Base-by-base conservation (phyloP, 2,329 filamentous ascomycete genomes). In the Ophiocordyceps camponoti-leonardi region DNA sequence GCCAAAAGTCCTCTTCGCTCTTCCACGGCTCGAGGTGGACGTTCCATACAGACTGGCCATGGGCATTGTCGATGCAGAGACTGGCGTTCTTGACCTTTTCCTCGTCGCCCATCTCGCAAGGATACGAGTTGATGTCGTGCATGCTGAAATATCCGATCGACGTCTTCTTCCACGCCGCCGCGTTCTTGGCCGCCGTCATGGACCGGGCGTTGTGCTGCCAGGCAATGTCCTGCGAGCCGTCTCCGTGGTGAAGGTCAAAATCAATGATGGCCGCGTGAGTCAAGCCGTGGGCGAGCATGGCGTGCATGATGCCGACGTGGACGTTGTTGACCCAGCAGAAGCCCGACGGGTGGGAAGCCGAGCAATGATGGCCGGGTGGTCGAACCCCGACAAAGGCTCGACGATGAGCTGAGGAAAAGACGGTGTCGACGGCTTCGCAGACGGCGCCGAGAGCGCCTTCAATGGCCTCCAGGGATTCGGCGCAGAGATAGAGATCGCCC, bases 241-340 rank as follows among this genome's bases (percentile, higher is more conserved):
- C 87, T 43, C 87, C 87, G 55, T 94, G 87, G 55, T 94, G 87
- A 20, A 94, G 69, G 59, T 94, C 86, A 58, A 94, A 90, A 58
- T 94, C 87, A 51, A 94, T 78, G 49, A 94, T 96, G 12, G 86
- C 92, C 0, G 88, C 90, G 60, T 98, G 92, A 0, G 90, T 96
- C 26, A 96, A 67, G 0, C 83, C 87, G 57, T 98, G 83, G 37
- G 74, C 75, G 50, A 90, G 77, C 19, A 86, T 81, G 12, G 81
- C 90, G 60, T 98, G 85, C 61, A 93, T 84, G 51, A 98, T 94
- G 0, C 90, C 92, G 20, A 98, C 86, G 58, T 96, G 90, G 1
- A 98, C 87, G 58, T 98, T 98, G 62, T 98, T 98, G 44, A 98
- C 67, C 90, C 92, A 98, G 66, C 92, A 98, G 59, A 98, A 98